Conservation (phyloP, 1,284 basidiomycete species). For the Veloboletus limbatus region DNA sequence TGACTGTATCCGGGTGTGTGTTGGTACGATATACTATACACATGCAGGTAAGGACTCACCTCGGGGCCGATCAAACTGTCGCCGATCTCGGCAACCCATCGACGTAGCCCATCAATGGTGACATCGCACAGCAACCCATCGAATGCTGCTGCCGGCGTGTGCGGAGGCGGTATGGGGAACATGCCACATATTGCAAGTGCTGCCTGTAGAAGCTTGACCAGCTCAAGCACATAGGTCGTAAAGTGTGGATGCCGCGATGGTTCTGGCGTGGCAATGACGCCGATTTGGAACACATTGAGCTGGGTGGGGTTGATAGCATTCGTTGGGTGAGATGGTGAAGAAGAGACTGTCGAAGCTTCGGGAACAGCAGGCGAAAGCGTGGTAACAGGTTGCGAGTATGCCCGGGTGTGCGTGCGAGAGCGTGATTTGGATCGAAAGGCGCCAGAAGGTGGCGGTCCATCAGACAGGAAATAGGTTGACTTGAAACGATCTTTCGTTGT, state of each 20-base stretch:
- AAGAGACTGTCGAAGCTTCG: constrained; percentile 14
- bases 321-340: constrained; percentile 20
- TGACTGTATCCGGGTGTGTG: constrained; percentile 41
- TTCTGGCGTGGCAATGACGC: constrained; percentile 4
- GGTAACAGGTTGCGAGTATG: constrained; percentile 29
- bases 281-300: constrained; percentile 16
- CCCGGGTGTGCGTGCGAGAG: constrained; percentile 28
- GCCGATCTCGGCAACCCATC: constrained; percentile 65
- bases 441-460: constrained; percentile 29
- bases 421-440: constrained; percentile 31
- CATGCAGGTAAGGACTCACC: constrained; percentile 37
- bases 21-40: constrained; percentile 6
- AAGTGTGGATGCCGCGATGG: constrained; percentile 32
- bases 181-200: constrained; percentile 67
- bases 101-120: constrained; percentile 64
- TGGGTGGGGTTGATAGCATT: constrained; percentile 8
- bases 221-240: constrained; percentile 58
- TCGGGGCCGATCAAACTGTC: constrained; percentile 58
- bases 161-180: constrained; percentile 37
- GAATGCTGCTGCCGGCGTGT: constrained; percentile 31
- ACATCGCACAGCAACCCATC: constrained; percentile 74
- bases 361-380: constrained; percentile 29
- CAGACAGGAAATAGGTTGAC: constrained; percentile 61
- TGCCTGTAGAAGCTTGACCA: constrained; percentile 70
- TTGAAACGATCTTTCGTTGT: constrained; percentile 75